These are phyloP conservation scores for Senecio squalidus DNA, from an alignment of 140 eudicot species.

Conservation along the genomic window DNA sequence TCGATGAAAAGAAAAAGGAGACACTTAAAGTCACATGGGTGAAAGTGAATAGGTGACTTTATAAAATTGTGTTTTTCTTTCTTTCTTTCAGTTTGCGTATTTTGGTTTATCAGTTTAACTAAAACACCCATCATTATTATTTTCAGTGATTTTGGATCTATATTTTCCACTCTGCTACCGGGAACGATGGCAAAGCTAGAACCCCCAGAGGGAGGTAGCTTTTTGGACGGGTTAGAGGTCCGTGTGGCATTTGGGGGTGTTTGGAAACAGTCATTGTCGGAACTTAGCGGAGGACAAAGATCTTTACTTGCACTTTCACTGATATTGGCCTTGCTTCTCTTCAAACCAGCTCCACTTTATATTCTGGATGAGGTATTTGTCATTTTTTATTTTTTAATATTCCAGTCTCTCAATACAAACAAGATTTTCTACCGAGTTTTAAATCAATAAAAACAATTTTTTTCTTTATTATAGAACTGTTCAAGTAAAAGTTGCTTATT, in stretches of 20 bases:
- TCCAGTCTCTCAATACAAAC: too few species aligned
- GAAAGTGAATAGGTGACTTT: conserved; percentile 72
- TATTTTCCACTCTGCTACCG: conserved; percentile 91
- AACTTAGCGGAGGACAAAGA: conserved; percentile 98
- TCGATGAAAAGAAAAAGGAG: conserved; percentile 97
- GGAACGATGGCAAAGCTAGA: conserved; percentile 98
- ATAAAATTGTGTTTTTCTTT: background rate
- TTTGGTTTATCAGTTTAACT: background rate
- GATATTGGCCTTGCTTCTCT: conserved; percentile 86
- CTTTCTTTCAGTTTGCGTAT: background rate
- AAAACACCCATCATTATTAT: background rate
- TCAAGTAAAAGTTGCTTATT: too few species aligned
- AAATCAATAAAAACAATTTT: too few species aligned
- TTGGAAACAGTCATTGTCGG: conserved; percentile 98
- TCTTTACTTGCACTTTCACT: conserved; percentile 92
- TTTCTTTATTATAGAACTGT: too few species aligned
- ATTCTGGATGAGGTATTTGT: conserved; percentile 87
- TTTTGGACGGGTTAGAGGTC: conserved; percentile 94
- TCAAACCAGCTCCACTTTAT: conserved; percentile 98
- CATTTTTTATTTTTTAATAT: too few species aligned
- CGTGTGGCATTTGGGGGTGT: conserved; percentile 98
- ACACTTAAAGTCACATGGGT: conserved; percentile 95
- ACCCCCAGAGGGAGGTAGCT: conserved; percentile 96
- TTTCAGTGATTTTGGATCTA: conserved; percentile 94
- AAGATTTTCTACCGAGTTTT: background rate